These are phyloP conservation scores for Botrytis byssoidea DNA, from an alignment of 2,329 filamentous ascomycete genomes.

Conservation along the genomic window DNA sequence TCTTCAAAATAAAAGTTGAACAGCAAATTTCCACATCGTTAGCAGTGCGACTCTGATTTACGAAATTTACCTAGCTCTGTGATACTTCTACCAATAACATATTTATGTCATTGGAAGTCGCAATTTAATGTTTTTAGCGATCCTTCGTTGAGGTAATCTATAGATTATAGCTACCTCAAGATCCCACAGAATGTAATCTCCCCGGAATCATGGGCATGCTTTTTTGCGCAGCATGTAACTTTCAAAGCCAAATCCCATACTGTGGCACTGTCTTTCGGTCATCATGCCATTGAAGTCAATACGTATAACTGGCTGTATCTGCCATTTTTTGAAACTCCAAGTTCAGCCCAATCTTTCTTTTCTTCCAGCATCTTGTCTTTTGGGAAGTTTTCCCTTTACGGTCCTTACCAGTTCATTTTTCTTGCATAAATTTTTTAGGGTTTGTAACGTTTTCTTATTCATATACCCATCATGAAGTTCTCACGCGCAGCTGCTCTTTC, in stretches of 20 bases:
- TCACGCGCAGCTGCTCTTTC: constrained; percentile 13
- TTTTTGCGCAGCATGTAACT: background rate
- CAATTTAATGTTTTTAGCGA: background rate
- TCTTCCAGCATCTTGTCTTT: background rate
- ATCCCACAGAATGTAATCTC: constrained; percentile 15
- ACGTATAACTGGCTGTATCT: constrained; percentile 3
- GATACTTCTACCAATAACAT: background rate
- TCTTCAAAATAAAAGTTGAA: background rate
- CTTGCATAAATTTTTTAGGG: background rate
- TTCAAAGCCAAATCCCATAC: constrained; percentile 1
- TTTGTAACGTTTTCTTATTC: background rate
- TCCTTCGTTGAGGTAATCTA: background rate
- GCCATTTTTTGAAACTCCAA: background rate
- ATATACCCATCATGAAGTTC: constrained; percentile 6
- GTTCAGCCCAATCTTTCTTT: background rate
- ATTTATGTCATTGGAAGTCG: background rate
- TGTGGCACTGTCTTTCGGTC: constrained; percentile 4
- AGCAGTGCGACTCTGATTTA: background rate
- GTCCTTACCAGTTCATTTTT: constrained; percentile 10
- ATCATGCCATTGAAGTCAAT: background rate
- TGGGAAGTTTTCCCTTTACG: constrained; percentile 10
- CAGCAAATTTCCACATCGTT: constrained; percentile 17
- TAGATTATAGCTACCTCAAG: background rate
- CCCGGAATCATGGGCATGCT: background rate
- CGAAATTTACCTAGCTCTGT: background rate